Conservation (phyloP, 495 filamentous ascomycete genomes). For the Staphylotrichum longicolle region DNA sequence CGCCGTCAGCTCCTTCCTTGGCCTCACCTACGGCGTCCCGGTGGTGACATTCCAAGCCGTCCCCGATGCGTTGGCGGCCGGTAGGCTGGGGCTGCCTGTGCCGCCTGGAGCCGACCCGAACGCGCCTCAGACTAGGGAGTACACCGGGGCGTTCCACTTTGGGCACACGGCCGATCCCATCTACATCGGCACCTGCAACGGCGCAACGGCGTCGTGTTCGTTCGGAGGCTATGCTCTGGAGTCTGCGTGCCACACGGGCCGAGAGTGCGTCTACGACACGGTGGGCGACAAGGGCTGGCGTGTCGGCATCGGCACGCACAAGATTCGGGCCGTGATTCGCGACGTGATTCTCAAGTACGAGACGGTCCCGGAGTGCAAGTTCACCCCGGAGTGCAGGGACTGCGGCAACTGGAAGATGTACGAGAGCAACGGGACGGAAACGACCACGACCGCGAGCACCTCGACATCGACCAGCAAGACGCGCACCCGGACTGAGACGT, state of each 20-base stretch:
- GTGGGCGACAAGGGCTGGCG: constrained; percentile 88
- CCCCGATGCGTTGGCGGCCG: constrained; percentile 82
- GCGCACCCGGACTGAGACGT: constrained; percentile 74
- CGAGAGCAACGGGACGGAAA: constrained; percentile 78
- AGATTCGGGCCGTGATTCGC: constrained; percentile 76
- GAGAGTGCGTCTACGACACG: constrained; percentile 86
- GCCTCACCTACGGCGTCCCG: constrained; percentile 85
- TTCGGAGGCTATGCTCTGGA: constrained; percentile 95
- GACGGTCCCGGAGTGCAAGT: constrained; percentile 66
- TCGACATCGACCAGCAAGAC: constrained; percentile 57
- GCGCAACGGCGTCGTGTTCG: constrained; percentile 79
- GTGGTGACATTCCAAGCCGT: constrained; percentile 87
- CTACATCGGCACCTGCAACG: constrained; percentile 91
- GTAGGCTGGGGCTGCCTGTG: constrained; percentile 78
- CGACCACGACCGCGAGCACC: constrained; percentile 60
- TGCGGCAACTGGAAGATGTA: constrained; percentile 94
- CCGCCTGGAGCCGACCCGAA: constrained; percentile 74
- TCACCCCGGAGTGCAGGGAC: constrained; percentile 76
- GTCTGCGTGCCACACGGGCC: constrained; percentile 82
- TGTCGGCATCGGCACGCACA: constrained; percentile 79
- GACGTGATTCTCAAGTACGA: constrained; percentile 84
- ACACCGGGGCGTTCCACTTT: constrained; percentile 85
- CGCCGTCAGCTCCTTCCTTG: constrained; percentile 77
- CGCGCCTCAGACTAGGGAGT: constrained; percentile 63
- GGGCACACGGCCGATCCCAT: constrained; percentile 95